Percentiles rank a stretch among this genome's conserved stretches.
phyloP scores from a whole-genome alignment of 805 yeast genomes.

The Sungouiozyma intestinalis region DNA sequence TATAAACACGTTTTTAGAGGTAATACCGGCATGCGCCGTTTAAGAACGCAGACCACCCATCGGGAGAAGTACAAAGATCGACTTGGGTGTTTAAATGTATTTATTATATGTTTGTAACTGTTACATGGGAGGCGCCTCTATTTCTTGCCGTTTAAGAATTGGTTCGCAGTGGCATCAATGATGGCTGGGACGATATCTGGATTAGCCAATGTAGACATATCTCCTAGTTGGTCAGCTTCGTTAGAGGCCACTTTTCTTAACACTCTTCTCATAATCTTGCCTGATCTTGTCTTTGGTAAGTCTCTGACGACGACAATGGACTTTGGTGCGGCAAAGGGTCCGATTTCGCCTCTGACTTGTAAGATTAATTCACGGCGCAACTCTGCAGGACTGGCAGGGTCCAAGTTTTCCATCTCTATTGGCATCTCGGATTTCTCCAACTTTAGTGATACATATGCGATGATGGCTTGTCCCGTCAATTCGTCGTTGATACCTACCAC shows the following conservation, averaged over 20 bases:
- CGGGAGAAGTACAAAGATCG: no score
- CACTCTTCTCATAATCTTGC: slow-evolving; percentile 97
- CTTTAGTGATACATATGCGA: slow-evolving; percentile 81
- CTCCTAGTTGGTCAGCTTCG: slow-evolving; percentile 90
- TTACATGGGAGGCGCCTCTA: neutral
- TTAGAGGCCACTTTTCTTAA: slow-evolving; percentile 85
- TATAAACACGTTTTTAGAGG: neutral
- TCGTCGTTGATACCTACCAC: slow-evolving; percentile 94
- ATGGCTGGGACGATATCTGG: slow-evolving; percentile 74
- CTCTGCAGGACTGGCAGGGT: slow-evolving; percentile 28
- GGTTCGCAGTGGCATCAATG: slow-evolving; percentile 51
- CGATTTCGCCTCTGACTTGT: slow-evolving; percentile 55
- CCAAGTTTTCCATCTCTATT: slow-evolving; percentile 21
- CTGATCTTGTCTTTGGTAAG: slow-evolving; percentile 96
- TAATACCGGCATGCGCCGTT: no score
- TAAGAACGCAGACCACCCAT: no score
- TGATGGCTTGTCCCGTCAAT: slow-evolving; percentile 94
- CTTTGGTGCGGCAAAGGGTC: slow-evolving; percentile 91
- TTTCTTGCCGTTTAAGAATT: slow-evolving; percentile 31
- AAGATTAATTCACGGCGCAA: slow-evolving; percentile 55
- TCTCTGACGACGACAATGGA: slow-evolving; percentile 72
- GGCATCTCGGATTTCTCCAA: slow-evolving; percentile 27
- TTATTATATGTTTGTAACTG: no score
- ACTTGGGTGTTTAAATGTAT: no score
- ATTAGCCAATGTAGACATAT: slow-evolving; percentile 77